Percentiles rank a stretch among this genome's conserved stretches.
Conservation (phyloP, 306 rosid species). For the Gynostemma pentaphyllum region DNA sequence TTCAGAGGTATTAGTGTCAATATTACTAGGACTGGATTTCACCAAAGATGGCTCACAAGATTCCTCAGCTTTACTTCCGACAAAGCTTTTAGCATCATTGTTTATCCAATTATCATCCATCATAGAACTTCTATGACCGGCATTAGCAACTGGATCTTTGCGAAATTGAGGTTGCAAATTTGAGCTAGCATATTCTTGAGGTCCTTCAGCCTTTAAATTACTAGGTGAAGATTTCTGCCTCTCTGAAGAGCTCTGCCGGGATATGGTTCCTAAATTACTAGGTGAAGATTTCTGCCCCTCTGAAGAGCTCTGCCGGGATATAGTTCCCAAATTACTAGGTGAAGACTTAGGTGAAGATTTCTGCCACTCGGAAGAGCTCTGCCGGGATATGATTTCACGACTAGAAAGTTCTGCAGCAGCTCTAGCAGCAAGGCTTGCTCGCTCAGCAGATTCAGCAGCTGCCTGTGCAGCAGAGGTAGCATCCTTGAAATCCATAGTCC, state of each 20-base stretch:
- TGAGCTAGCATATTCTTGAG: slow-evolving; percentile 16
- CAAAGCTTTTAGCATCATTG: slow-evolving; percentile 23
- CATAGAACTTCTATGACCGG: slow-evolving; percentile 21
- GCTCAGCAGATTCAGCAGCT: slow-evolving; percentile 97
- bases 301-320: too few relatives aligned
- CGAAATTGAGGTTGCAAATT: slow-evolving; percentile 24
- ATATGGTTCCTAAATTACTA: slow-evolving; percentile 11
- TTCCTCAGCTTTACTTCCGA: slow-evolving; percentile 19
- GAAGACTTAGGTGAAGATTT: slow-evolving; percentile 22
- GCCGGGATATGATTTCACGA: slow-evolving; percentile 33
- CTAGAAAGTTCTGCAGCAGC: slow-evolving; percentile 97
- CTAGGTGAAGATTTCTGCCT: too few relatives aligned
- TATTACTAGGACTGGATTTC: slow-evolving; percentile 14
- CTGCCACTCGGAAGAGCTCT: slow-evolving; percentile 39
- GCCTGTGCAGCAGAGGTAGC: slow-evolving; percentile 95
- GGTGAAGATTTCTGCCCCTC: too few relatives aligned
- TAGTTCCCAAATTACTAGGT: slow-evolving; percentile 9
- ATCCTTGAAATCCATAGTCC: slow-evolving; percentile 81
- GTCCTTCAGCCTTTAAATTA: slow-evolving; percentile 25
- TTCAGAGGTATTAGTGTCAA: slow-evolving; percentile 22
- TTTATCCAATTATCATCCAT: slow-evolving; percentile 19
- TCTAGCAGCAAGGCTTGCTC: slow-evolving; percentile 86
- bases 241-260: too few relatives aligned
- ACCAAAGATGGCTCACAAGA: slow-evolving; percentile 27
- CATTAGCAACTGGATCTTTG: slow-evolving; percentile 20